phyloP scores from a whole-genome alignment of 495 filamentous ascomycete species.

The Penicillium malachiteum region DNA sequence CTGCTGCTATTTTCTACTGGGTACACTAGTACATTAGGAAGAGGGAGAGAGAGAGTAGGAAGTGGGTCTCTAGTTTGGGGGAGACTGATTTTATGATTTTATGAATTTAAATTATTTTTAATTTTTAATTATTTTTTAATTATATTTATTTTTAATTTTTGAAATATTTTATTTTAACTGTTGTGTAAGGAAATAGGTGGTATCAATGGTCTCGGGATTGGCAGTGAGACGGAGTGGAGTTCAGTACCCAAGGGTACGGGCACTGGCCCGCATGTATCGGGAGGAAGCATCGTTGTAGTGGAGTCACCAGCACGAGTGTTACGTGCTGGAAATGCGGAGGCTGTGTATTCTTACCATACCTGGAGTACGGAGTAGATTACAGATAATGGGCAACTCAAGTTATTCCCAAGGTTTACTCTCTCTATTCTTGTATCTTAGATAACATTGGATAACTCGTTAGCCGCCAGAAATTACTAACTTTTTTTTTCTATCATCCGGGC shows the following conservation, averaged over 20 bases:
- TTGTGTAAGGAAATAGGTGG: conserved; percentile 14
- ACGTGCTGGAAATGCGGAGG: conserved; percentile 11
- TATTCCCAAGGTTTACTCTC: too few species aligned
- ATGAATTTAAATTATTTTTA: background rate
- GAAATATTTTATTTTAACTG: conserved; percentile 4
- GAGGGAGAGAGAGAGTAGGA: conserved; percentile 5
- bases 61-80: conserved; percentile 34
- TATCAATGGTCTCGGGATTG: conserved; percentile 26
- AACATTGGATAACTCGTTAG: too few species aligned
- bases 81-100: conserved; percentile 21
- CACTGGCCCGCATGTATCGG: conserved; percentile 6
- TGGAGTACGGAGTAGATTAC: too few species aligned
- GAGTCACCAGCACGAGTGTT: conserved; percentile 6
- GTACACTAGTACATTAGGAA: conserved; percentile 22
- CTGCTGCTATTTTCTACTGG: conserved; percentile 40
- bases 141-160: background rate
- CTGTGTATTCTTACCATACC: conserved; percentile 1
- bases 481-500: too few species aligned
- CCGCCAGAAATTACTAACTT: too few species aligned
- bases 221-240: background rate
- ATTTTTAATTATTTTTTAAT: background rate
- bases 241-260: conserved; percentile 7
- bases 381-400: too few species aligned
- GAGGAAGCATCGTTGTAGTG: conserved; percentile 3
- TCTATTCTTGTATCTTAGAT: too few species aligned